A percentile compares a stretch with the other conserved stretches of the same genome.
These are phyloP conservation scores for Mycena amicta DNA, from an alignment of 768 basidiomycete genomes.

Conservation along the genomic window DNA sequence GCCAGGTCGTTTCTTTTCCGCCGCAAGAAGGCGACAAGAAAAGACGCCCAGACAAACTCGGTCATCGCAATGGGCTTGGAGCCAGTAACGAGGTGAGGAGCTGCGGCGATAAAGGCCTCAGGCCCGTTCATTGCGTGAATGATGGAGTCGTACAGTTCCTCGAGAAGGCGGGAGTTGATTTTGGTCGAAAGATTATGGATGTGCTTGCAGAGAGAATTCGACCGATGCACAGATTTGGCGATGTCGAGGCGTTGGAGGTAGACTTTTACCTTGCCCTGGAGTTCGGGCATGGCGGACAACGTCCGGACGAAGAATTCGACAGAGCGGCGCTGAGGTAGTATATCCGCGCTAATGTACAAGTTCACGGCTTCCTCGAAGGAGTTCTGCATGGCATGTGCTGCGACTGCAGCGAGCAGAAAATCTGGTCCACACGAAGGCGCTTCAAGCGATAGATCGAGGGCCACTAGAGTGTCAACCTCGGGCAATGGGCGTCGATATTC, in stretches of 20 bases:
- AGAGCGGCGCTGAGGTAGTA: conserved; percentile 37
- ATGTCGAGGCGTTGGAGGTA: conserved; percentile 53
- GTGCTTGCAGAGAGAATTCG: conserved; percentile 51
- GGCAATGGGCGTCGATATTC: conserved; percentile 32
- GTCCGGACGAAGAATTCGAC: conserved; percentile 42
- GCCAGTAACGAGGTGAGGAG: conserved; percentile 37
- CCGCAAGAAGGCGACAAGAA: conserved; percentile 66
- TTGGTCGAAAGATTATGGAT: conserved; percentile 47
- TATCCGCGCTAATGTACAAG: conserved; percentile 40
- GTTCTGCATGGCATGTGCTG: conserved; percentile 61
- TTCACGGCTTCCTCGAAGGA: conserved; percentile 60
- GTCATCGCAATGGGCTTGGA: conserved; percentile 53
- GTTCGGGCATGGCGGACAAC: conserved; percentile 35
- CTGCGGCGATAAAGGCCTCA: conserved; percentile 56
- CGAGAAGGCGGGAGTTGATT: conserved; percentile 35
- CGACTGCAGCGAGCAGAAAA: conserved; percentile 54
- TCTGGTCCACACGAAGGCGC: background rate
- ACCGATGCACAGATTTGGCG: conserved; percentile 54
- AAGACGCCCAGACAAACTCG: conserved; percentile 62
- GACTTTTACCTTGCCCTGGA: conserved; percentile 43
- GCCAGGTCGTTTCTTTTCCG: conserved; percentile 59
- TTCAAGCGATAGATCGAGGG: background rate
- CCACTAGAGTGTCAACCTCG: conserved; percentile 8
- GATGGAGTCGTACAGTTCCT: conserved; percentile 53
- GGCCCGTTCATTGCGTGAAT: conserved; percentile 52